Base-by-base conservation (phyloP, 2,329 filamentous ascomycete species). In the Claviceps sp. region DNA sequence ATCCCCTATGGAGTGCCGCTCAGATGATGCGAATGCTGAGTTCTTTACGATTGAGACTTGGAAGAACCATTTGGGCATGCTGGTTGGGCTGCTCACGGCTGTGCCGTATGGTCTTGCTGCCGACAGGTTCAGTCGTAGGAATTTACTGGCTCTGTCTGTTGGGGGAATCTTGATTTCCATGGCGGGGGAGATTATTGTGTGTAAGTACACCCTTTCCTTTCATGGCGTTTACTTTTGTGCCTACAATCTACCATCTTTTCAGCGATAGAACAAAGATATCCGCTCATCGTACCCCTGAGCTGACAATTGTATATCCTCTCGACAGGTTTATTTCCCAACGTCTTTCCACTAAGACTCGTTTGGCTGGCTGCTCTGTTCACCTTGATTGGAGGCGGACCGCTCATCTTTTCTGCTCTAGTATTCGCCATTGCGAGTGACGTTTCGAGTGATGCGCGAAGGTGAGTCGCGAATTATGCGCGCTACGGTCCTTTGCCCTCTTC, bases 91-190 rank as follows among this genome's bases (percentile, higher is more conserved):
- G 22, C 22, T 52, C 44, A 53, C 47, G 23, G 47, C 44, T 16
- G 37, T 47, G 22, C 47, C 51, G 3, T 53, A 53, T 44, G 51
- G 51, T 44, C 37, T 53, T 39, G 51, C 51, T 20, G 51, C 51
- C 23, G 47, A 53, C 22, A 53, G 45, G 37, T 47, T 43, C 20
- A 53, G 47, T 47, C 47, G 51, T 39, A 47, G 51, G 11, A 53
- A 50, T 38, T 4, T 53, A 13, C 38, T 53, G 44, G 47, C 51
- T 17, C 47, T 53, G 9, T 47, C 36, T 44, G 34, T 50, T 22
- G 47, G 36, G 16, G 51, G 47, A 5, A 37, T 29, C 36, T 26
- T 49, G 23, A 17, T 52, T 23, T 52, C 51, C 22, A 46, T 46
- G 51, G 51, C 51, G 6, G 51, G 23, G 16, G 51, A 52, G 11